A percentile compares a stretch with the other conserved stretches of the same genome.
These are phyloP conservation scores for Phaeosphaeria sp. DNA, from an alignment of 2,329 filamentous ascomycete genomes.

Conservation along the genomic window DNA sequence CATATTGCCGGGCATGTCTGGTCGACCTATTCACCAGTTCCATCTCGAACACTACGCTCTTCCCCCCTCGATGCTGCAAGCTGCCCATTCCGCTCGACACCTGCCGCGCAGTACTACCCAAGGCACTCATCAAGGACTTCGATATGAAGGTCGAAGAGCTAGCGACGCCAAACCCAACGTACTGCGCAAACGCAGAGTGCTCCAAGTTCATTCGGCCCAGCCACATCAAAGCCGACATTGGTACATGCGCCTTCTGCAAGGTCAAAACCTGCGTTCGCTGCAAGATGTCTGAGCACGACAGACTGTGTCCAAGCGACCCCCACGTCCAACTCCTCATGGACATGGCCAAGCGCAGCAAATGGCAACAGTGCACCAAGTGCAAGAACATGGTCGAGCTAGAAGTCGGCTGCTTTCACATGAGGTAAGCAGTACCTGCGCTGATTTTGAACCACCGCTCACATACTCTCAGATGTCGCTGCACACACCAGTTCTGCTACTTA, in stretches of 20 bases:
- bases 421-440: constrained; percentile 2
- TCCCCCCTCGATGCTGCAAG: constrained; percentile 32
- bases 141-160: constrained; percentile 26
- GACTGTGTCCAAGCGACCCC: constrained; percentile 20
- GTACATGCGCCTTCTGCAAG: constrained; percentile 16
- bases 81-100: constrained; percentile 19
- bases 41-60: constrained; percentile 20
- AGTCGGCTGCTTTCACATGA: constrained; percentile 25
- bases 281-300: constrained; percentile 13
- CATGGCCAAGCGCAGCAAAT: constrained; percentile 20
- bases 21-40: constrained; percentile 24
- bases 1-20: constrained; percentile 33
- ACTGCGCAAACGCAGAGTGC: constrained; percentile 19
- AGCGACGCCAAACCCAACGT: constrained; percentile 21
- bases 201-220: constrained; percentile 15
- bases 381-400: constrained; percentile 25
- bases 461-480: constrained; percentile 16
- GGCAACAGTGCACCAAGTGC: constrained; percentile 25
- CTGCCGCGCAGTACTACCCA: constrained; percentile 12
- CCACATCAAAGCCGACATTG: constrained; percentile 13
- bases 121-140: constrained; percentile 13
- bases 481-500: constrained; percentile 26
- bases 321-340: constrained; percentile 21
- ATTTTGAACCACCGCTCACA: background rate
- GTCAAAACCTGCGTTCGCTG: constrained; percentile 17